Evolutionary conservation across 1,284 basidiomycete genomes (phyloP).

Genomic region (Irpex sp.): DNA sequence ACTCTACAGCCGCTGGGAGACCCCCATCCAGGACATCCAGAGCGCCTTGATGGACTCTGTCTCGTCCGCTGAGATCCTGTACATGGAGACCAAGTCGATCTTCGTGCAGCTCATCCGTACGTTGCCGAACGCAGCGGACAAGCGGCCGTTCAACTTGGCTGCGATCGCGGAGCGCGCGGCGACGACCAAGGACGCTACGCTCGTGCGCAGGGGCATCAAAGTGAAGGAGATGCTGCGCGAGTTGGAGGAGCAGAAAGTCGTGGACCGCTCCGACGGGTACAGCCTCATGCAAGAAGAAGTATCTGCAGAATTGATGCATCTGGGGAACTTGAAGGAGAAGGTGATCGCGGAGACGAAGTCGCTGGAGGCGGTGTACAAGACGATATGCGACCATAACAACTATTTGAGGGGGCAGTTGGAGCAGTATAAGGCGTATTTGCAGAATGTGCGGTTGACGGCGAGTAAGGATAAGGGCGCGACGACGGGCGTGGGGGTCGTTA

Average conservation of each 20-base stretch:
- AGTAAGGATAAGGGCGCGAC: slow-evolving; percentile 81
- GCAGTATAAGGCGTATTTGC: slow-evolving; percentile 99
- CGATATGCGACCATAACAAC: slow-evolving; percentile 98
- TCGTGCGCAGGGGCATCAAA: slow-evolving; percentile 97
- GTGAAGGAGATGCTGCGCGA: slow-evolving; percentile 99
- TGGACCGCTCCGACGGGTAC: slow-evolving; percentile 83
- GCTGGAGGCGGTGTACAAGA: slow-evolving; percentile 96
- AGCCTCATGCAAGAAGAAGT: slow-evolving; percentile 98
- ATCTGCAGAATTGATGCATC: slow-evolving; percentile 88
- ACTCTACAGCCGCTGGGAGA: slow-evolving; percentile 98
- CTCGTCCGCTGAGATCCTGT: slow-evolving; percentile 97
- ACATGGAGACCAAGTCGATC: slow-evolving; percentile 99
- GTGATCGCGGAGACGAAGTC: slow-evolving; percentile 90
- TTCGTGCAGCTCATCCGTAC: slow-evolving; percentile 98
- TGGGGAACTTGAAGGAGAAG: slow-evolving; percentile 96
- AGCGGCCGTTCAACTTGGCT: slow-evolving; percentile 87
- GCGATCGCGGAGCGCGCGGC: slow-evolving; percentile 92
- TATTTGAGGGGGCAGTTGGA: slow-evolving; percentile 95
- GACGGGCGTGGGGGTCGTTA: slow-evolving; percentile 91
- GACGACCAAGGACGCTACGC: slow-evolving; percentile 92
- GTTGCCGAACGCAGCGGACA: slow-evolving; percentile 80
- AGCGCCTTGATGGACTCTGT: slow-evolving; percentile 97
- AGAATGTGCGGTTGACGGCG: slow-evolving; percentile 92
- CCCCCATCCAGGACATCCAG: slow-evolving; percentile 95
- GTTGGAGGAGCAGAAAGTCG: slow-evolving; percentile 86